Evolutionary conservation across 2,329 filamentous ascomycete species (phyloP).

Genomic region (Lachnellula occidentalis): DNA sequence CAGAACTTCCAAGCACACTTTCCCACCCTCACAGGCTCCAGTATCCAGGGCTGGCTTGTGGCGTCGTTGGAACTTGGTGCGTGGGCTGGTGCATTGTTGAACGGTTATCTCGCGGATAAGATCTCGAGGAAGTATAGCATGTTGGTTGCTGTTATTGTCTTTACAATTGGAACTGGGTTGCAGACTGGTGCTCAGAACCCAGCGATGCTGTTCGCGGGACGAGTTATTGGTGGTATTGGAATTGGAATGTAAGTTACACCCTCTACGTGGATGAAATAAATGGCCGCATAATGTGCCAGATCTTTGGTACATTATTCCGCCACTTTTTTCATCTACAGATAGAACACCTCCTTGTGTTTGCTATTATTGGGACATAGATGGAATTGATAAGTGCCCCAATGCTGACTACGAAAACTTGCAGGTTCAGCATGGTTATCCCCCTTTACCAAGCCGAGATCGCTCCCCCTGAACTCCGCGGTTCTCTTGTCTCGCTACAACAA

Average conservation of each 20-base stretch:
- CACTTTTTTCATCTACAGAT: too few relatives aligned
- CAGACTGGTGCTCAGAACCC: constrained; percentile 47
- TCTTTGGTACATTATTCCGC: too few relatives aligned
- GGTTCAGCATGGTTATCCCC: constrained; percentile 41
- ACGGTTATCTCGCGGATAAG: constrained; percentile 46
- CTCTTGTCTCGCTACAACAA: constrained; percentile 59
- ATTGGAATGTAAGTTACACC: constrained; percentile 36
- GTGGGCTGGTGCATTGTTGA: constrained; percentile 35
- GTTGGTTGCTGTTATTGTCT: constrained; percentile 44
- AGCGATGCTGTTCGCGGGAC: constrained; percentile 43
- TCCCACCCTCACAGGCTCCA: constrained; percentile 29
- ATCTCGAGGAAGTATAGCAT: constrained; percentile 48
- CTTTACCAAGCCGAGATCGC: constrained; percentile 47
- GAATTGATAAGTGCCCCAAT: too few relatives aligned
- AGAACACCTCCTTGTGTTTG: too few relatives aligned
- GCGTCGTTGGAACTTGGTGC: constrained; percentile 34
- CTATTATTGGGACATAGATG: too few relatives aligned
- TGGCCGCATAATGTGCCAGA: too few relatives aligned
- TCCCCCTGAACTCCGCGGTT: constrained; percentile 57
- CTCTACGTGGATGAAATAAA: too few relatives aligned
- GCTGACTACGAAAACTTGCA: background rate
- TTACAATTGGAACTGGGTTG: constrained; percentile 44
- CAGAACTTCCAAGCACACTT: constrained; percentile 34
- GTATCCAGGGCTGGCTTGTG: constrained; percentile 32
- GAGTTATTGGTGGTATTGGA: constrained; percentile 42